phyloP scores from a whole-genome alignment of 441 rosid genomes.

The Erodium texanum region DNA sequence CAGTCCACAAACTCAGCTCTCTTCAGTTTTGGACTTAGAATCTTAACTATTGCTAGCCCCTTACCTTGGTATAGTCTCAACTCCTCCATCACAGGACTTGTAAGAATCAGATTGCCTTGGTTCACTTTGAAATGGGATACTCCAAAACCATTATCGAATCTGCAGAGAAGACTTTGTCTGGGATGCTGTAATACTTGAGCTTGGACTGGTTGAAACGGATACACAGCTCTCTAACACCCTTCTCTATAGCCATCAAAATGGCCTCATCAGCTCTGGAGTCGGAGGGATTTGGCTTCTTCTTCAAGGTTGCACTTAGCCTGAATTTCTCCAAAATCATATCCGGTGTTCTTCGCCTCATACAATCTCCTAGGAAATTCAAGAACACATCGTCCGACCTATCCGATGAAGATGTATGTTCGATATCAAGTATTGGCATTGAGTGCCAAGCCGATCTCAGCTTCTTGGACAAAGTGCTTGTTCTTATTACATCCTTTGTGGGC shows the following conservation, averaged over 20 bases:
- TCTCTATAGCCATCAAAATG: slow-evolving; percentile 4
- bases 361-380: background rate
- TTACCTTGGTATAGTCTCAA: background rate
- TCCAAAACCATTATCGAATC: background rate
- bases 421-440: background rate
- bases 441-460: background rate
- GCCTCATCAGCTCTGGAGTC: background rate
- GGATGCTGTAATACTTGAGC: background rate
- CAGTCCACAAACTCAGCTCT: background rate
- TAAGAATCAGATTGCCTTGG: background rate
- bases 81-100: background rate
- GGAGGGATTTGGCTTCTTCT: background rate
- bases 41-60: background rate
- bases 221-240: slow-evolving; percentile 5
- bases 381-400: background rate
- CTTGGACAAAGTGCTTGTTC: slow-evolving; percentile 5
- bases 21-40: slow-evolving; percentile 6
- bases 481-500: slow-evolving; percentile 1
- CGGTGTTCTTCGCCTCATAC: background rate
- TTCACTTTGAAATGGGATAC: slow-evolving; percentile 8
- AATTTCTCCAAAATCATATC: background rate
- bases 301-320: background rate
- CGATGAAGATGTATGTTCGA: background rate
- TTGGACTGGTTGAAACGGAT: background rate
- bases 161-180: background rate